Evolutionary conservation across 352 stramenopile genomes (phyloP).

Genomic region (Blastocystis sp.): DNA sequence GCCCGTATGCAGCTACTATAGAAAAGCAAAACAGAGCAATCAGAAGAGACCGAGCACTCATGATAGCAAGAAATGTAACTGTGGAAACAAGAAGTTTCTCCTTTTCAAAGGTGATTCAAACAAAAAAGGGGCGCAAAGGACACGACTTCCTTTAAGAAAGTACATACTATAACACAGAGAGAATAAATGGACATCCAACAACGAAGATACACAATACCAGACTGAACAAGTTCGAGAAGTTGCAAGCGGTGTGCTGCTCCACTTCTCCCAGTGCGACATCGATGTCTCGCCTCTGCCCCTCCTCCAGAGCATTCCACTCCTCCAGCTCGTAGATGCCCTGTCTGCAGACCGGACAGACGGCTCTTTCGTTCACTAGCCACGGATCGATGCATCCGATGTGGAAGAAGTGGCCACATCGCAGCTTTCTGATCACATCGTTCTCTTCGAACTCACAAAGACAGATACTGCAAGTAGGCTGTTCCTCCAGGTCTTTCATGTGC

Average conservation of each 20-base stretch:
- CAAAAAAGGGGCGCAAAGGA: not conserved
- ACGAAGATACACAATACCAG: not conserved
- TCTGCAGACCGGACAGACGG: conserved; percentile 82
- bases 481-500: conserved; percentile 7
- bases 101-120: conserved; percentile 7
- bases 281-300: conserved; percentile 33
- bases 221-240: conserved; percentile 5
- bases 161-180: not conserved
- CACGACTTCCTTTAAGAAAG: not conserved
- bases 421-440: conserved; percentile 70
- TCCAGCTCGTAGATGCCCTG: conserved; percentile 72
- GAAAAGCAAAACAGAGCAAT: conserved; percentile 44
- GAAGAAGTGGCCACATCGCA: conserved; percentile 85
- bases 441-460: conserved; percentile 81
- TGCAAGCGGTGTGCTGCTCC: not conserved
- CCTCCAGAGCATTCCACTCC: conserved; percentile 39
- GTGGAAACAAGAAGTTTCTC: conserved; percentile 25
- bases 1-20: not conserved
- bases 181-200: conserved; percentile 20
- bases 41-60: not conserved
- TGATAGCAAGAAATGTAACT: conserved; percentile 34
- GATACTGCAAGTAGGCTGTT: conserved; percentile 76
- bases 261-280: not conserved
- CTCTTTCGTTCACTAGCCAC: conserved; percentile 82
- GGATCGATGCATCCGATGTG: conserved; percentile 82